These are phyloP conservation scores for Monsonia emarginata DNA, from an alignment of 441 rosid genomes.

Conservation along the genomic window DNA sequence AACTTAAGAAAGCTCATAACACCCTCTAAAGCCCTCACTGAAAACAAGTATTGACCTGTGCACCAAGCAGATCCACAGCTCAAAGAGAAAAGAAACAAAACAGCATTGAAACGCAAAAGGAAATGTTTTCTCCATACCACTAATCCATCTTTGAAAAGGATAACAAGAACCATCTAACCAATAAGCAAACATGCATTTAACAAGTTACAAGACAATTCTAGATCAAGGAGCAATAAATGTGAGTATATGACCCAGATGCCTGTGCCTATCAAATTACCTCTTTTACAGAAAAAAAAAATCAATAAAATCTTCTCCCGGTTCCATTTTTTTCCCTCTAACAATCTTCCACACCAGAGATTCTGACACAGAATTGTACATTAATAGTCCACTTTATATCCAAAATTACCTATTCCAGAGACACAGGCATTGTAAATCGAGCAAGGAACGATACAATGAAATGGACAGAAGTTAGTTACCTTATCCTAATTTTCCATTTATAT, in stretches of 20 bases:
- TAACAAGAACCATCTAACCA: not conserved
- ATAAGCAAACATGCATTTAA: not conserved
- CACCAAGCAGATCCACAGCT: not conserved
- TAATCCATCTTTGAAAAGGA: not conserved
- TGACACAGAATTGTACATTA: not conserved
- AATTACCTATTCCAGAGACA: not conserved
- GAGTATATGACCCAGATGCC: not conserved
- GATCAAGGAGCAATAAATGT: not conserved
- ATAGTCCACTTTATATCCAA: not conserved
- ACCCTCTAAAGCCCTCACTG: not conserved
- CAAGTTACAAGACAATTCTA: not conserved
- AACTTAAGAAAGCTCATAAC: not conserved
- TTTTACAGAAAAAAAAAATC: not conserved
- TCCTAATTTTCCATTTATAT: not conserved
- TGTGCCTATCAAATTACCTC: not conserved
- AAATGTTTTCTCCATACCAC: not conserved
- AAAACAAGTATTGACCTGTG: not conserved
- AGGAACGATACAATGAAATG: not conserved
- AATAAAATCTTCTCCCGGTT: not conserved
- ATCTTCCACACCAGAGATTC: not conserved
- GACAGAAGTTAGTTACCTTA: not conserved
- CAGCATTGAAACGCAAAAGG: not conserved
- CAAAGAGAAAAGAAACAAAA: not conserved
- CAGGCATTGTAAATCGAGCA: not conserved
- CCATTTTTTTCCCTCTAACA: not conserved